phyloP scores from a whole-genome alignment of 2,329 filamentous ascomycete species.

The Aspergillus texensis region DNA sequence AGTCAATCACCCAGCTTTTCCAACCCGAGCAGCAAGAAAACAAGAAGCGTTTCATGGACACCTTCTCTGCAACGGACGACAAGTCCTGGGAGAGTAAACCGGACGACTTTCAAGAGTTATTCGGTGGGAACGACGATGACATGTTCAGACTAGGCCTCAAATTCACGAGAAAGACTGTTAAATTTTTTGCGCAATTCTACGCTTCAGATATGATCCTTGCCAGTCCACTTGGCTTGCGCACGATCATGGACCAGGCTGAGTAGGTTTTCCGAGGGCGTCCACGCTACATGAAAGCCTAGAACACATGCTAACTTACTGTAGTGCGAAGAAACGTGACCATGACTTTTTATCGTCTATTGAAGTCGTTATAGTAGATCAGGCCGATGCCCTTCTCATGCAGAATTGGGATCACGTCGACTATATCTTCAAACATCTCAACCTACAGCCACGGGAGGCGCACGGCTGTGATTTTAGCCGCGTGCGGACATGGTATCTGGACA shows the following conservation, averaged over 20 bases:
- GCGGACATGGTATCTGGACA: slow-evolving; percentile 89
- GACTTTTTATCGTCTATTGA: slow-evolving; percentile 96
- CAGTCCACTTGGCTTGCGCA: slow-evolving; percentile 84
- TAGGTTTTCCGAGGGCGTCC: slow-evolving; percentile 39
- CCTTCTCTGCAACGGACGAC: slow-evolving; percentile 70
- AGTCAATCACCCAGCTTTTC: slow-evolving; percentile 74
- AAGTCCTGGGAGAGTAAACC: slow-evolving; percentile 74
- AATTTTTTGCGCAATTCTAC: slow-evolving; percentile 94
- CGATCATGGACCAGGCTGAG: slow-evolving; percentile 81
- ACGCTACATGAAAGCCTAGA: background rate
- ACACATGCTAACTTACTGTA: slow-evolving; percentile 23
- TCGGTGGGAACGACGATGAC: slow-evolving; percentile 94
- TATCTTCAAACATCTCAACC: slow-evolving; percentile 88
- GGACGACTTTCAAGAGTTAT: slow-evolving; percentile 84
- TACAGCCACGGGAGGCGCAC: slow-evolving; percentile 84
- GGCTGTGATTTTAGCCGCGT: slow-evolving; percentile 93
- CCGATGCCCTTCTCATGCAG: slow-evolving; percentile 92
- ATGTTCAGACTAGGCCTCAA: slow-evolving; percentile 96
- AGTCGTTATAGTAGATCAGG: slow-evolving; percentile 85
- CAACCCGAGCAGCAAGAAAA: slow-evolving; percentile 92
- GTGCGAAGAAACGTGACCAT: slow-evolving; percentile 69
- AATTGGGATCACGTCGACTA: slow-evolving; percentile 97
- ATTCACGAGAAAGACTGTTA: slow-evolving; percentile 93
- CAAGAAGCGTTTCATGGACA: slow-evolving; percentile 85
- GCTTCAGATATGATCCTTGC: slow-evolving; percentile 93